Conservation (phyloP, 2,329 filamentous ascomycete genomes). For the Clarireedia sp. region DNA sequence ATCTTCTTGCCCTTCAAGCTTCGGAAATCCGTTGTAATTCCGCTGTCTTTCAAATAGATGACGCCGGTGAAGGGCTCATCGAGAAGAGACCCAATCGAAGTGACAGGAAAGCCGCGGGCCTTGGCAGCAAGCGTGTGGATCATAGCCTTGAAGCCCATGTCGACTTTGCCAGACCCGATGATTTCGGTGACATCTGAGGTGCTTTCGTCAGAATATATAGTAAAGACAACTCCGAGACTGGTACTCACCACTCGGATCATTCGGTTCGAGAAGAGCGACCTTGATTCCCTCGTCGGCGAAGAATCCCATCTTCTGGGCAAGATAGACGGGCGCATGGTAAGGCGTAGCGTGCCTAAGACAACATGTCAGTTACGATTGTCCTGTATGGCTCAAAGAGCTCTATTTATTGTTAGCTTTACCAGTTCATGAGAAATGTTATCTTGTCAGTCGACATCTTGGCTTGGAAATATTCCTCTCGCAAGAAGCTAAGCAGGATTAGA, state of each 20-base stretch:
- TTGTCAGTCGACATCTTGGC: conserved; percentile 67
- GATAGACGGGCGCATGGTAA: conserved; percentile 71
- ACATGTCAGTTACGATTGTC: no score
- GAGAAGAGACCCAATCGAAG: conserved; percentile 65
- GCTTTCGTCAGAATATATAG: background rate
- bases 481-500: conserved; percentile 35
- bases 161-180: conserved; percentile 67
- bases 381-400: background rate
- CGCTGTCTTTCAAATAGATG: conserved; percentile 65
- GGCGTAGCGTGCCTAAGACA: conserved; percentile 65
- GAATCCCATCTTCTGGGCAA: conserved; percentile 68
- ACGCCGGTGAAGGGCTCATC: conserved; percentile 76
- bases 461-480: background rate
- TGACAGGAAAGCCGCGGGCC: conserved; percentile 64
- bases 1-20: conserved; percentile 70
- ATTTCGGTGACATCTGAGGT: conserved; percentile 67
- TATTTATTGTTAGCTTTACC: conserved; percentile 40
- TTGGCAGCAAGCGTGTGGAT: conserved; percentile 75
- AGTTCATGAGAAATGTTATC: conserved; percentile 80
- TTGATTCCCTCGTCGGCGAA: conserved; percentile 70
- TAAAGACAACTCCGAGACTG: background rate
- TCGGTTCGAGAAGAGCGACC: conserved; percentile 68
- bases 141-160: conserved; percentile 78
- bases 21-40: conserved; percentile 67
- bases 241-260: conserved; percentile 60